Evolutionary conservation across 352 stramenopile genomes (phyloP), one percentile per base, ranked within the genome.

Genomic region (Phytophthora pinifolia): DNA sequence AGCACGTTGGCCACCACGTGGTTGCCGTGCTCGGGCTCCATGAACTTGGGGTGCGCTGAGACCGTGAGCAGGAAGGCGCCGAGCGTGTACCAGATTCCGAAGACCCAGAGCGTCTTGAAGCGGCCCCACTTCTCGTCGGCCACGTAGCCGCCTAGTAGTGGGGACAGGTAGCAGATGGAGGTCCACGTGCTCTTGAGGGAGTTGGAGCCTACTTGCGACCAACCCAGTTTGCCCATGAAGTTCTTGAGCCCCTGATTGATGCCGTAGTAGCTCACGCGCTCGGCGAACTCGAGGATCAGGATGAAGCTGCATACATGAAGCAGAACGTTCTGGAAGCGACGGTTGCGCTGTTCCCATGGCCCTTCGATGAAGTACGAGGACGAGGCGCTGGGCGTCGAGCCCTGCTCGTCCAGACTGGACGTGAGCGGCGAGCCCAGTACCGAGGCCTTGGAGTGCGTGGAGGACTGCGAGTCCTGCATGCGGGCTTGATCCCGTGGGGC

Each of bases 171-270:
- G 43, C 84, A 93, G 27, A 93, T 91, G 42, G 80, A 90, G 15
- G 83, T 94, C 86, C 83, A 94, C 44, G 83, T 95, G 35, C 78
- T 92, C 71, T 95, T 95, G 69, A 95, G 79, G 18, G 83, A 88
- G 52, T 92, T 94, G 37, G 86, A 89, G 29, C 80, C 84, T 4
- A 90, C 83, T 41, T 90, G 80, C 2, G 67, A 80, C 83, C 83
- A 94, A 7, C 67, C 66, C 10, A 95, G 56, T 7, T 76, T 74
- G 43, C 78, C 78, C 74, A 95, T 86, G 54, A 85, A 96, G 67
- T 96, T 94, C 72, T 93, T 92, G 30, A 94, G 71, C 0, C 80
- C 83, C 46, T 94, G 83, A 55, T 94, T 94, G 60, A 96, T 94
- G 35, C 83, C 84, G 37, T 93, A 96, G 59, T 94, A 96, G 38